Conservation (phyloP, 768 basidiomycete species). For the Suillus sp. region DNA sequence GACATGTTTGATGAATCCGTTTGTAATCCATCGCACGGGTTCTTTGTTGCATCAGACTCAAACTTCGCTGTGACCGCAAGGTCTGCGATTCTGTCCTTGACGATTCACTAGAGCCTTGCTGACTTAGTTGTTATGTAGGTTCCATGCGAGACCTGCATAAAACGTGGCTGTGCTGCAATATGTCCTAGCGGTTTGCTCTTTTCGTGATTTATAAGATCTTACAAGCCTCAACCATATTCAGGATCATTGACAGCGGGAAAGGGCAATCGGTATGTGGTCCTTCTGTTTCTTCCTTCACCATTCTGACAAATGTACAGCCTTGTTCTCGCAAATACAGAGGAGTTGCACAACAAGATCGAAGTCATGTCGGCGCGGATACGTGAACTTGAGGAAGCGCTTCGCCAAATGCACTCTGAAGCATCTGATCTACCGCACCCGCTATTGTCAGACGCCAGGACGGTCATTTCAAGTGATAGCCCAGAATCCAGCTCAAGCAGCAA, state of each 20-base stretch:
- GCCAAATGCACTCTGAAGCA: conserved; percentile 47
- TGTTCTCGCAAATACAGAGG: conserved; percentile 68
- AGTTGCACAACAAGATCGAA: conserved; percentile 69
- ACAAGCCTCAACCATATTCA: conserved; percentile 22
- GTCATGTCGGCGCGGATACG: conserved; percentile 54
- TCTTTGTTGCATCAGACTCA: conserved; percentile 42
- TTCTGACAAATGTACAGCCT: conserved; percentile 37
- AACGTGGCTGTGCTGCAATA: conserved; percentile 71
- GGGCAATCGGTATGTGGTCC: conserved; percentile 49
- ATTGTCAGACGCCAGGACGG: conserved; percentile 32
- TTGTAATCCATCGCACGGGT: not conserved
- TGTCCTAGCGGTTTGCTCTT: conserved; percentile 66
- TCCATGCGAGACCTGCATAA: conserved; percentile 77
- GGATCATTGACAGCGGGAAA: conserved; percentile 60
- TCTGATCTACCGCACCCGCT: conserved; percentile 55
- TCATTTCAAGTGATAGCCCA: conserved; percentile 30
- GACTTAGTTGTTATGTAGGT: conserved; percentile 43
- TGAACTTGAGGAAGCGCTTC: conserved; percentile 62
- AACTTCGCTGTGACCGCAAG: conserved; percentile 67
- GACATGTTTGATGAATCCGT: not conserved
- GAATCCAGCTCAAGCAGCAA: conserved; percentile 18
- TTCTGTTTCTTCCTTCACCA: not conserved
- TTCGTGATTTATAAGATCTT: conserved; percentile 13
- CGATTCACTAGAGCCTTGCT: conserved; percentile 1
- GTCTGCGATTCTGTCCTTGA: conserved; percentile 30